Evolutionary conservation across 2,329 filamentous ascomycete species (phyloP).

Genomic region (Ploettnerulaceae sp.): DNA sequence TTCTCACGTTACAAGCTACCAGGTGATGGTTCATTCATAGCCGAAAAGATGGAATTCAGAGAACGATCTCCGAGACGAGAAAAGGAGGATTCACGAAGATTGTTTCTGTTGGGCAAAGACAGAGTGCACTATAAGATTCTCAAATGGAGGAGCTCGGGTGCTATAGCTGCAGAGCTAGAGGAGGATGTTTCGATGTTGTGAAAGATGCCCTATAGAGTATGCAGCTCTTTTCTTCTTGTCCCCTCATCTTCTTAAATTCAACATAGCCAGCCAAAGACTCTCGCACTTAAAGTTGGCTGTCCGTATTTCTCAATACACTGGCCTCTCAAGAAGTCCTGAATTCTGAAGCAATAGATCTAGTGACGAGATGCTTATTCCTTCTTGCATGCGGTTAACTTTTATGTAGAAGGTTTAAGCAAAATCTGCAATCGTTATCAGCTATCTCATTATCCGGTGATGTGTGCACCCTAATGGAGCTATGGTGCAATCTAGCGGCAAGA

Average conservation of each 20-base stretch:
- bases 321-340: too few relatives aligned
- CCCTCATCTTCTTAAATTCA: too few relatives aligned
- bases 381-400: constrained; percentile 2
- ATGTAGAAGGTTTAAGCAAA: constrained; percentile 7
- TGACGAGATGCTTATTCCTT: too few relatives aligned
- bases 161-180: constrained; percentile 4
- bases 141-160: constrained; percentile 9
- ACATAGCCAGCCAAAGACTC: too few relatives aligned
- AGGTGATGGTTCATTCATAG: constrained; percentile 19
- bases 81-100: constrained; percentile 19
- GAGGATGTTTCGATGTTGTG: constrained; percentile 27
- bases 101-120: constrained; percentile 28
- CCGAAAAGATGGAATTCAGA: constrained; percentile 27
- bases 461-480: too few relatives aligned
- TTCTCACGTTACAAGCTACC: constrained; percentile 21
- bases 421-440: background rate
- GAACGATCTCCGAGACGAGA: constrained; percentile 3
- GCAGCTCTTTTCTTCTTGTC: background rate
- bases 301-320: background rate
- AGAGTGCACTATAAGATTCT: constrained; percentile 30
- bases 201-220: background rate
- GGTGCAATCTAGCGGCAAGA: too few relatives aligned
- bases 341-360: too few relatives aligned
- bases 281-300: background rate
- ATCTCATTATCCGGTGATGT: too few relatives aligned